phyloP scores from a whole-genome alignment of 2,329 filamentous ascomycete genomes.

The Didymella exigua region DNA sequence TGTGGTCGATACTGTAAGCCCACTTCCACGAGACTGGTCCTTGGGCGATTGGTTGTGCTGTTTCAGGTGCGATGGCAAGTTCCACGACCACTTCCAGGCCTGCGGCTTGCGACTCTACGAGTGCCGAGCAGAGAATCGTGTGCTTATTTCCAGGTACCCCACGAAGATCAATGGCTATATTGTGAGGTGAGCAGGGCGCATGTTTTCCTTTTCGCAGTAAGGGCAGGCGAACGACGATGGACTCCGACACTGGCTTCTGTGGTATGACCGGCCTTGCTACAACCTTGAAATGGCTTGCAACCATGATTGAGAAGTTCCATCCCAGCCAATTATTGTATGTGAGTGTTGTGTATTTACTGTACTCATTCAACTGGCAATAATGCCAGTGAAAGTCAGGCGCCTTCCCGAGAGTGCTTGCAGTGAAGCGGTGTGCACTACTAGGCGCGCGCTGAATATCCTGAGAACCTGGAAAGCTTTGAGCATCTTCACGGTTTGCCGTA shows the following conservation, averaged over 20 bases:
- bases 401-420: neutral
- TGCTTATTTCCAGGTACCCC: neutral
- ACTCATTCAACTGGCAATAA: neutral
- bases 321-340: slow-evolving; percentile 1
- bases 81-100: neutral
- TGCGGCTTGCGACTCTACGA: neutral
- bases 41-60: neutral
- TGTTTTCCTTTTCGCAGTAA: neutral
- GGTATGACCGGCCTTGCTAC: neutral
- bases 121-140: neutral
- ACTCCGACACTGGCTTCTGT: neutral
- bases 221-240: neutral
- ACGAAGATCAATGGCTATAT: neutral
- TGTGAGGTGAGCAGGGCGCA: neutral
- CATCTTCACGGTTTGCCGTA: neutral
- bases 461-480: neutral
- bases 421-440: neutral
- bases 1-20: neutral
- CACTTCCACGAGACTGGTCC: neutral
- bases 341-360: neutral
- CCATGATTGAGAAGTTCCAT: neutral
- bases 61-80: neutral
- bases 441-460: neutral
- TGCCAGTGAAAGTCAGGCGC: neutral
- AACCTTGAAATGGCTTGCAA: neutral